phyloP scores from a whole-genome alignment of 202 grass and related monocot genomes.

The Musa balbisiana region DNA sequence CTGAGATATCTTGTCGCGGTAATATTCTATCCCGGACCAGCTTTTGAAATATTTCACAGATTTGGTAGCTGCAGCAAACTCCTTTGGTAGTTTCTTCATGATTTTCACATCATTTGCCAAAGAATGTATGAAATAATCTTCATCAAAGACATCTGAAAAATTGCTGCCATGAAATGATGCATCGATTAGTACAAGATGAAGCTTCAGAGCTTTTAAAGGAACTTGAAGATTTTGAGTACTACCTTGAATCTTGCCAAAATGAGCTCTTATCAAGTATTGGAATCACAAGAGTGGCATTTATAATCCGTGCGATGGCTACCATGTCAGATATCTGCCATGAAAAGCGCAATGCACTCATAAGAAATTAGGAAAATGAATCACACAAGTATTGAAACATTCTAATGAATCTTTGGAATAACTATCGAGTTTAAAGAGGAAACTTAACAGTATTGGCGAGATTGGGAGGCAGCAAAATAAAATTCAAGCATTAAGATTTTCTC shows the following conservation, averaged over 20 bases:
- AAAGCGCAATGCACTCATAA: background rate
- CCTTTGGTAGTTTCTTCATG: constrained; percentile 62
- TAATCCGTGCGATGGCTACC: constrained; percentile 74
- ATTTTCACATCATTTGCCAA: constrained; percentile 70
- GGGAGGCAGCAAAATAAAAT: background rate
- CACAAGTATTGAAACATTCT: background rate
- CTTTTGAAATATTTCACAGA: constrained; percentile 84
- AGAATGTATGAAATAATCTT: constrained; percentile 66
- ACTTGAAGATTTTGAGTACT: background rate
- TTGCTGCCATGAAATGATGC: constrained; percentile 35
- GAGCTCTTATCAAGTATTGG: constrained; percentile 98
- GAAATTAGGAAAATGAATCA: background rate
- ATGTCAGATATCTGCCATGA: constrained; percentile 83
- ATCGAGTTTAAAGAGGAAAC: too few relatives aligned
- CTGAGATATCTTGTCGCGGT: constrained; percentile 56
- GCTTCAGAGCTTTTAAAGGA: background rate
- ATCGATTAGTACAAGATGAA: background rate
- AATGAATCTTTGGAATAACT: background rate
- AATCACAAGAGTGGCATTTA: constrained; percentile 90
- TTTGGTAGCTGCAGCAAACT: constrained; percentile 57
- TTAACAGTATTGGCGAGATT: background rate
- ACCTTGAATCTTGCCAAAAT: constrained; percentile 96
- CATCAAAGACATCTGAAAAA: constrained; percentile 95
- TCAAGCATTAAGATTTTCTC: too few relatives aligned
- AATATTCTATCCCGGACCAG: constrained; percentile 83